Base-by-base conservation (phyloP, 306 rosid genomes). In the Cicer yamashitae region DNA sequence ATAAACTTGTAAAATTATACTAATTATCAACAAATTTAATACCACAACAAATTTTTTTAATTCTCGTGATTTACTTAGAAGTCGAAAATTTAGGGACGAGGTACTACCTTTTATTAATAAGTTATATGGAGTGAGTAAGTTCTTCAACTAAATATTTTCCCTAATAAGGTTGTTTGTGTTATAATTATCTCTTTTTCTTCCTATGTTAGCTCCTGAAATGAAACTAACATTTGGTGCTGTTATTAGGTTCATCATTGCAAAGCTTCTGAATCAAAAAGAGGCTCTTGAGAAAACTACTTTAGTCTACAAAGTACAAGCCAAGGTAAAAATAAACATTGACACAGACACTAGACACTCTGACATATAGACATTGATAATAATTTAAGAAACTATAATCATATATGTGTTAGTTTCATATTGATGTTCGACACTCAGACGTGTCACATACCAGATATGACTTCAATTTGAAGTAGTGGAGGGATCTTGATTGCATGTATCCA, bases 191-290 rank as follows among this genome's bases (percentile, higher is more conserved):
- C 6, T 54, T 52, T 41, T 56, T 47, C 61, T 43, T 71, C 1
- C 51, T 4, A 40, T 71, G 48, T 67, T 66, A 11, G 25, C 12
- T 46, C 2, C 8, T 41, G 25, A 14, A 71, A 50, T 48, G 25
- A 14, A 71, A 48, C 38, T 66, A 76, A 61, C 20, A 4, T 37
- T 47, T 77, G 39, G 1, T 84, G 54, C 25, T 74, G n/a, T 60
- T 68, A 40, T 70, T 84, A 77, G 78, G 78, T 53, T 74, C 76
- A 45, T 77, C 67, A 69, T 69, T 46, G 76, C 54, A 40, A 77
- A 47, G 73, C 15, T 47, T 8, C 56, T 54, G 41, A 56, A 47
- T 80, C 74, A 64, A 22, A 65, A 56, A 69, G 48, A 34, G 71
- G 56, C 76, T 20, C 77, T 74, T 61, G 79, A 78, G 56, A 76